phyloP scores from a whole-genome alignment of 805 yeast species.

The Saturnispora galanensis region DNA sequence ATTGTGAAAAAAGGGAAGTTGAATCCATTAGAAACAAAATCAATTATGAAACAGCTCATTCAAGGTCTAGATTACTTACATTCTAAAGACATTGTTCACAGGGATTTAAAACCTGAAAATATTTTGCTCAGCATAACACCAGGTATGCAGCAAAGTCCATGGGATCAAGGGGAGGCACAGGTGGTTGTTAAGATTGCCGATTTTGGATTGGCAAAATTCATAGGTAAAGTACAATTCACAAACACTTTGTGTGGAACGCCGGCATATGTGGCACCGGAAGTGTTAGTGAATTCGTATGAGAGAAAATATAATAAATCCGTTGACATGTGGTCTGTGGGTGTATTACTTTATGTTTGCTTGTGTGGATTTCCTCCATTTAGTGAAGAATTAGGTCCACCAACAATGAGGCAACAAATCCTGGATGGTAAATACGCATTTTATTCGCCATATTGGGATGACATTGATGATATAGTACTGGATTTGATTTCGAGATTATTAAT shows the following conservation, averaged over 20 bases:
- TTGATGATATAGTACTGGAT: constrained; percentile 56
- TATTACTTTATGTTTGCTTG: constrained; percentile 63
- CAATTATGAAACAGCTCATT: constrained; percentile 41
- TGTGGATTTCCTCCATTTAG: constrained; percentile 84
- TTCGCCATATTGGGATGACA: constrained; percentile 72
- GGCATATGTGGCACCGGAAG: constrained; percentile 81
- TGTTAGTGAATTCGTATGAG: constrained; percentile 39
- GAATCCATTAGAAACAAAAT: constrained; percentile 51
- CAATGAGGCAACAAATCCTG: constrained; percentile 64
- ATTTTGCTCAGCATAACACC: constrained; percentile 48
- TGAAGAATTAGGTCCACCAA: constrained; percentile 73
- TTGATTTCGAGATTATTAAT: constrained; percentile 52
- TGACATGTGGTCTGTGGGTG: constrained; percentile 80
- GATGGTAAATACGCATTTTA: constrained; percentile 62
- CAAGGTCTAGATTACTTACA: constrained; percentile 79
- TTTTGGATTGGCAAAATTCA: constrained; percentile 62
- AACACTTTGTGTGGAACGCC: constrained; percentile 81
- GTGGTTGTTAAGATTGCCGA: constrained; percentile 70
- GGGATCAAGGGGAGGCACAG: constrained; percentile 52
- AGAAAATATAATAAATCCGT: constrained; percentile 59
- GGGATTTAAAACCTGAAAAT: constrained; percentile 93
- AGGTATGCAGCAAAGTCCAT: constrained; percentile 26
- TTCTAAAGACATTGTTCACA: constrained; percentile 83
- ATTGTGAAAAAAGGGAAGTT: constrained; percentile 55
- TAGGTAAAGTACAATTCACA: constrained; percentile 66